Evolutionary conservation across 169 alveolate species (phyloP).

Genomic region (Cryptosporidium muris): DNA sequence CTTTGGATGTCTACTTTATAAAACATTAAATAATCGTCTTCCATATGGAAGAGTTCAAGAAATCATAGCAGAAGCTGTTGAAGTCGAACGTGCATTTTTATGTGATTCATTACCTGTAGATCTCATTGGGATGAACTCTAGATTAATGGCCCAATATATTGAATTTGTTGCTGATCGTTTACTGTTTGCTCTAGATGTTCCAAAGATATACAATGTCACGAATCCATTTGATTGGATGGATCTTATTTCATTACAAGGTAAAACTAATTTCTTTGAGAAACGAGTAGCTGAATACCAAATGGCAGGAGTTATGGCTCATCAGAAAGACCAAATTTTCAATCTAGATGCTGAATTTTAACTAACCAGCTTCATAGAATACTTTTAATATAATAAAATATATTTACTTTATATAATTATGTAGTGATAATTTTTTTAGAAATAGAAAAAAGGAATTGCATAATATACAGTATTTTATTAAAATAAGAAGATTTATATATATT

Average conservation of each 20-base stretch:
- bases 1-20: constrained; percentile 95
- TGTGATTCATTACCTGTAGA: constrained; percentile 96
- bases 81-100: constrained; percentile 94
- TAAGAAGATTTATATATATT: neutral
- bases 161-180: constrained; percentile 98
- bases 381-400: neutral
- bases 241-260: constrained; percentile 96
- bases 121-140: constrained; percentile 97
- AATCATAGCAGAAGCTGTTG: constrained; percentile 95
- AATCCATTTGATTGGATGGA: constrained; percentile 99
- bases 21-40: constrained; percentile 87
- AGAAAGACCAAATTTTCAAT: constrained; percentile 80
- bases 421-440: neutral
- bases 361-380: neutral
- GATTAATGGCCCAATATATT: constrained; percentile 94
- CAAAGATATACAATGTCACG: constrained; percentile 88
- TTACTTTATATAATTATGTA: neutral
- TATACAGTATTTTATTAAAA: neutral
- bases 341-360: constrained; percentile 78
- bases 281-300: constrained; percentile 98
- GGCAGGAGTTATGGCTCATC: constrained; percentile 93
- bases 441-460: neutral
- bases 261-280: constrained; percentile 98
- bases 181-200: constrained; percentile 90
- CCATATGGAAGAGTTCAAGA: constrained; percentile 90